Base-by-base conservation (phyloP, 768 basidiomycete genomes). In the Lactarius evosmus region DNA sequence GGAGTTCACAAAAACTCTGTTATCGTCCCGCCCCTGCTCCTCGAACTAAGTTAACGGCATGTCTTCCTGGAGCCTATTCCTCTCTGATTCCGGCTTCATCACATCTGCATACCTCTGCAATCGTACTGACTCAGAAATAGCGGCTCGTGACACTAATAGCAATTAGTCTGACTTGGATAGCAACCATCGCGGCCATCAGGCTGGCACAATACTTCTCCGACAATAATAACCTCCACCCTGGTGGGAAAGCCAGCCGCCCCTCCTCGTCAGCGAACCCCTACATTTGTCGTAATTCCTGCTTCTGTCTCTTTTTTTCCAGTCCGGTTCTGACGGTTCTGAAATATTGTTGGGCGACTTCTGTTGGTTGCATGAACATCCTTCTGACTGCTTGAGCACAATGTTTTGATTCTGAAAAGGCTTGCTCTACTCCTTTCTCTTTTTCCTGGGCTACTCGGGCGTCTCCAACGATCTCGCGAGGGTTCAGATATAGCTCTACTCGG, bases 321-420 rank as follows among this genome's bases (percentile, higher is more conserved):
- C 27, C 19, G 14, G 34, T 50, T 49, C 33, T 8, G 16, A 52
- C 2, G 12, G 12, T 52, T 27, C 49, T 29, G 22, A n/a, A 51
- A 27, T 7, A 16, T 56, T 38, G 32, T 56, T 4, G 7, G 14
- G 44, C 11, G 3, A 50, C 27, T 56, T 29, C 19, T 27, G 27
- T 41, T 41, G 40, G 9, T 7, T 30, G 38, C 50, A 30, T 63
- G 49, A 19, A 52, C 12, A 38, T 33, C 62, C 62, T 58, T 58
- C 56, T 52, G 62, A 58, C 56, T 14, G 22, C 49, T 38, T n/a
- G 6, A 33, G 9, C 49, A 32, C 34, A 25, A 41, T 51, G 29
- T 33, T 17, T 36, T 30, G 17, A 36, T 33, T 34, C 44, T 46
- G 40, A 49, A 49, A 61, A 3, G 32, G 19, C 11, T 46, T 16